These are phyloP conservation scores for Lasiosphaeria hispida DNA, from an alignment of 495 filamentous ascomycete species.

Conservation along the genomic window DNA sequence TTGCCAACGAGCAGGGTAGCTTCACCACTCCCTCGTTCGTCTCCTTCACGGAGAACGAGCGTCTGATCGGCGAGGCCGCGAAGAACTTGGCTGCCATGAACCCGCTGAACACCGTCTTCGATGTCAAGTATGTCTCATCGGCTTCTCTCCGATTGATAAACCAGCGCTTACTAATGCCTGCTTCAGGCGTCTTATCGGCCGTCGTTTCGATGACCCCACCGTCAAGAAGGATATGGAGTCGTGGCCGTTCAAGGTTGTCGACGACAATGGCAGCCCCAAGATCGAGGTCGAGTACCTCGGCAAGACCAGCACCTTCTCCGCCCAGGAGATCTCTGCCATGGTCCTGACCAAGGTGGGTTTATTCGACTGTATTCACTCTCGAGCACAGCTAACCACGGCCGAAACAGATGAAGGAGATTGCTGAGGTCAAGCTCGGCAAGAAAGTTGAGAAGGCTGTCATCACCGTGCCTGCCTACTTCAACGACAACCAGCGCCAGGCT, in stretches of 20 bases:
- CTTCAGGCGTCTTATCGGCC: conserved; percentile 83
- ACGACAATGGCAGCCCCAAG: conserved; percentile 84
- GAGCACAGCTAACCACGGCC: conserved; percentile 14
- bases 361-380: not conserved
- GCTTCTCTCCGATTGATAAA: not conserved
- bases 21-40: conserved; percentile 98
- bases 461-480: conserved; percentile 99
- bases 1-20: conserved; percentile 99
- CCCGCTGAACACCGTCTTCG: conserved; percentile 96
- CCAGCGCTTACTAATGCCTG: conserved; percentile 27
- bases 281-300: conserved; percentile 95
- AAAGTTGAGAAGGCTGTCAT: conserved; percentile 98
- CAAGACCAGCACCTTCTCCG: conserved; percentile 90
- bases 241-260: conserved; percentile 97
- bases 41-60: conserved; percentile 96
- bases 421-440: conserved; percentile 92
- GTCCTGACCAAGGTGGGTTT: conserved; percentile 74
- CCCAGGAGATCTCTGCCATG: conserved; percentile 98
- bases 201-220: conserved; percentile 88
- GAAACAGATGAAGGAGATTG: conserved; percentile 89
- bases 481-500: conserved; percentile 98
- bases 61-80: conserved; percentile 96
- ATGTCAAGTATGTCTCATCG: conserved; percentile 66
- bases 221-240: conserved; percentile 98
- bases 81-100: conserved; percentile 99